These are phyloP conservation scores for Mycena capillaripes DNA, from an alignment of 768 basidiomycete species.

Conservation along the genomic window DNA sequence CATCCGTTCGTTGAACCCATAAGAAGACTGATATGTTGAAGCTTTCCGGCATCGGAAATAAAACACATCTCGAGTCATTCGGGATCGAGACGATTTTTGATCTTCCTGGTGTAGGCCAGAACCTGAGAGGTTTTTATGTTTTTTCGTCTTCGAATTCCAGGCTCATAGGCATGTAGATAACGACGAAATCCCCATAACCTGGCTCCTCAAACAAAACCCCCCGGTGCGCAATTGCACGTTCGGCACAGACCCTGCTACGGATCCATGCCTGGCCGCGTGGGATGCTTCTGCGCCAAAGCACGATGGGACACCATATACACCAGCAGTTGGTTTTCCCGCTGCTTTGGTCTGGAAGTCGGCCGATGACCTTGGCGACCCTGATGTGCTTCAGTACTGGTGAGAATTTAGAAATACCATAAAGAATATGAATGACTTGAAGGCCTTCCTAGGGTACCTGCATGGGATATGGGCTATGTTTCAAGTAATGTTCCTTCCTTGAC, in stretches of 20 bases:
- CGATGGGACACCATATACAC: slow-evolving; percentile 20
- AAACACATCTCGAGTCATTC: slow-evolving; percentile 21
- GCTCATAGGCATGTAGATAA: slow-evolving; percentile 14
- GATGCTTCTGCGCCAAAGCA: slow-evolving; percentile 18
- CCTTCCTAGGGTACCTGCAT: slow-evolving; percentile 2
- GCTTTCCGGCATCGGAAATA: slow-evolving; percentile 19
- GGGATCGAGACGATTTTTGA: slow-evolving; percentile 21
- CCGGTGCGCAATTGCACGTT: slow-evolving; percentile 12
- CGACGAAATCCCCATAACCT: slow-evolving; percentile 20
- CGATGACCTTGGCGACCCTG: slow-evolving; percentile 17
- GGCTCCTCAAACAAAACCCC: slow-evolving; percentile 20
- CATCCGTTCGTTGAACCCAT: background rate
- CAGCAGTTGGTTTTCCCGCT: slow-evolving; percentile 2
- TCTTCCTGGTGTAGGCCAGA: slow-evolving; percentile 17
- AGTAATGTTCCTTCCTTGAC: slow-evolving; percentile 11
- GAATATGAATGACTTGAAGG: slow-evolving; percentile 11
- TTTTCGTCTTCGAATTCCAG: slow-evolving; percentile 1
- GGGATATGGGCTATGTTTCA: slow-evolving; percentile 22
- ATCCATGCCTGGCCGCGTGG: slow-evolving; percentile 21
- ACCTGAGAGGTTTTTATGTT: slow-evolving; percentile 3
- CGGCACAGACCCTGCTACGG: slow-evolving; percentile 13
- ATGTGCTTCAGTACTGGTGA: slow-evolving; percentile 22
- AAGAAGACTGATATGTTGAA: slow-evolving; percentile 5
- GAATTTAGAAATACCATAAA: slow-evolving; percentile 2
- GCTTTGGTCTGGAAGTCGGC: slow-evolving; percentile 18